These are phyloP conservation scores for Sequoiadendron giganteum DNA, from an alignment of 75 land plant species.

Conservation along the genomic window DNA sequence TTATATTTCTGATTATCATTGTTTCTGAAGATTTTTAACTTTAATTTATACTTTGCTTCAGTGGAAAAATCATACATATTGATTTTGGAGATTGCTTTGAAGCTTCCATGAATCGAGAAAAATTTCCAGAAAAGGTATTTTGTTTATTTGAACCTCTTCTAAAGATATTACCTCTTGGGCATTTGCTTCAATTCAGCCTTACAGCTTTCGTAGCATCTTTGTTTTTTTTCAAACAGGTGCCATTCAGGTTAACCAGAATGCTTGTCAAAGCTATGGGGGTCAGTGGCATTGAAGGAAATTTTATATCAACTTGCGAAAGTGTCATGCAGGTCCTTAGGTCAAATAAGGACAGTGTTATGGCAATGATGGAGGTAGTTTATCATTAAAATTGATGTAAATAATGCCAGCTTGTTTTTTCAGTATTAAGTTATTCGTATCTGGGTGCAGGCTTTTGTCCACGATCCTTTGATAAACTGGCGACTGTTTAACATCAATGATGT, in stretches of 20 bases:
- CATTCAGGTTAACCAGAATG: conserved; percentile 97
- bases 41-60: conserved; percentile 21
- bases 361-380: conserved; percentile 96
- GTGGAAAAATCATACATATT: conserved; percentile 98
- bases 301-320: conserved; percentile 96
- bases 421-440: background rate
- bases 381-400: background rate
- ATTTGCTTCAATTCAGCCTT: background rate
- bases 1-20: background rate
- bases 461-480: conserved; percentile 98
- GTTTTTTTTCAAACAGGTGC: conserved; percentile 56
- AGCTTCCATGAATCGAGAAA: conserved; percentile 99
- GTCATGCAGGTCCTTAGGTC: conserved; percentile 98
- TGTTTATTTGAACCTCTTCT: background rate
- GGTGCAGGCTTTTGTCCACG: conserved; percentile 98
- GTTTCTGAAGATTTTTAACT: background rate
- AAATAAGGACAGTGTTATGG: conserved; percentile 99
- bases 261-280: conserved; percentile 99
- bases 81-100: conserved; percentile 99
- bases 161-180: background rate
- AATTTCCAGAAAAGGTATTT: conserved; percentile 93
- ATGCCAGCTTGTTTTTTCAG: background rate
- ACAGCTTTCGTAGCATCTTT: conserved; percentile 3
- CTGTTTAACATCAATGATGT: conserved; percentile 94
- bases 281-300: conserved; percentile 98